phyloP scores from a whole-genome alignment of 495 filamentous ascomycete genomes.

The Xylaria bambusicola region DNA sequence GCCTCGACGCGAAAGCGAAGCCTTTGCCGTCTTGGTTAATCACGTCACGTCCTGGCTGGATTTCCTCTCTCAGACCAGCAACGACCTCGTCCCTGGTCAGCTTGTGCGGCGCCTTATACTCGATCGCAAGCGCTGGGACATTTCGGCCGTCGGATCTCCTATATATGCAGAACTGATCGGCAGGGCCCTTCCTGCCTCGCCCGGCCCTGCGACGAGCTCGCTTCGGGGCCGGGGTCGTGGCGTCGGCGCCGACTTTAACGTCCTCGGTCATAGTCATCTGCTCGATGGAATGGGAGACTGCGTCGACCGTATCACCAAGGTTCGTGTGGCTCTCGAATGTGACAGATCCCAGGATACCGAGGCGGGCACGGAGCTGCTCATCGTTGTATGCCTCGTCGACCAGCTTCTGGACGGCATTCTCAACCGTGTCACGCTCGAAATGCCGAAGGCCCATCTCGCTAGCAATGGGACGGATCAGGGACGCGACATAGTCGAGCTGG shows the following conservation, averaged over 20 bases:
- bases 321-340: slow-evolving; percentile 43
- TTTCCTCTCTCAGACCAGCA: slow-evolving; percentile 31
- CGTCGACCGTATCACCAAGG: slow-evolving; percentile 22
- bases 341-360: slow-evolving; percentile 31
- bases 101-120: slow-evolving; percentile 52
- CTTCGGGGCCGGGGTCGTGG: slow-evolving; percentile 16
- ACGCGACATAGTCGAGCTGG: slow-evolving; percentile 33
- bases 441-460: slow-evolving; percentile 34
- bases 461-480: slow-evolving; percentile 28
- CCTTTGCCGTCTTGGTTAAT: slow-evolving; percentile 32
- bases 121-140: slow-evolving; percentile 36
- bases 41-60: slow-evolving; percentile 32
- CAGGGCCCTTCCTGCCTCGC: slow-evolving; percentile 31
- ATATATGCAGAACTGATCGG: slow-evolving; percentile 50
- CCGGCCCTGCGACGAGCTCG: slow-evolving; percentile 16
- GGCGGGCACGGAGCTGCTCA: slow-evolving; percentile 24
- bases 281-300: slow-evolving; percentile 19
- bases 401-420: slow-evolving; percentile 34
- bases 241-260: slow-evolving; percentile 16
- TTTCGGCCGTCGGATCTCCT: slow-evolving; percentile 30
- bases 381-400: slow-evolving; percentile 30
- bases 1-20: slow-evolving; percentile 29
- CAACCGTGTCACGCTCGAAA: slow-evolving; percentile 31
- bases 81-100: slow-evolving; percentile 32
- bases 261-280: slow-evolving; percentile 20